Evolutionary conservation across 1,284 basidiomycete genomes (phyloP), one percentile per base, ranked within the genome.

Genomic region (Ustilago sp.): DNA sequence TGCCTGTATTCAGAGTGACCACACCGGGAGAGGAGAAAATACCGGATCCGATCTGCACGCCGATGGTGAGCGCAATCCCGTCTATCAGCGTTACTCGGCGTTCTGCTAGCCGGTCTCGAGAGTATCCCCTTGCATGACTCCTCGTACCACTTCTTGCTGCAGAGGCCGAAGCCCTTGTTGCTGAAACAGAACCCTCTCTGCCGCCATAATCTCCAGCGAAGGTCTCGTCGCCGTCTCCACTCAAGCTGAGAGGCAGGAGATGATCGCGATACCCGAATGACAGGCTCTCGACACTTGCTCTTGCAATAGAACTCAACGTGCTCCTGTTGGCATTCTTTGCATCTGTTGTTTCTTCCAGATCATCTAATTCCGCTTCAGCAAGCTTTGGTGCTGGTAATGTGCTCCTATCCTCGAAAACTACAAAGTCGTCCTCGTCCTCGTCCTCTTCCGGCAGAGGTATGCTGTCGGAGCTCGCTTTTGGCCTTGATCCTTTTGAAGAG

Each of bases 21-120:
- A 86, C 79, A 11, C 84, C 84, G 5, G 84, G 84, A 2, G 84
- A 85, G 1, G 82, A 84, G 48, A 85, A 86, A 62, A 85, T 86
- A 11, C 84, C 83, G 17, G 77, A 79, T 13, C 83, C 83, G 43
- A 86, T 82, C 59, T 86, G 84, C 13, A 86, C 70, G 23, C 84
- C 84, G 12, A 85, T 71, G 13, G 81, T 85, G 11, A 85, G 69
- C 6, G 83, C 75, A 35, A 74, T 77, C 23, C 70, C 74, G 53
- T 73, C 74, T 35, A 71, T 56, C 15, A 76, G 58, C n/a, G 70
- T 74, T 31, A 79, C 68, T 19, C 66, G 41, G 8, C 74, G 35
- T 32, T 72, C 66, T 19, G 56, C 36, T 0, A 61, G 35, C 2
- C 61, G 55, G 45, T 68, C 62, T 15, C 61, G 56, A 2, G 69